These are phyloP conservation scores for Aureococcus anophagefferens DNA, from an alignment of 108 stramenopile species.

Conservation along the genomic window DNA sequence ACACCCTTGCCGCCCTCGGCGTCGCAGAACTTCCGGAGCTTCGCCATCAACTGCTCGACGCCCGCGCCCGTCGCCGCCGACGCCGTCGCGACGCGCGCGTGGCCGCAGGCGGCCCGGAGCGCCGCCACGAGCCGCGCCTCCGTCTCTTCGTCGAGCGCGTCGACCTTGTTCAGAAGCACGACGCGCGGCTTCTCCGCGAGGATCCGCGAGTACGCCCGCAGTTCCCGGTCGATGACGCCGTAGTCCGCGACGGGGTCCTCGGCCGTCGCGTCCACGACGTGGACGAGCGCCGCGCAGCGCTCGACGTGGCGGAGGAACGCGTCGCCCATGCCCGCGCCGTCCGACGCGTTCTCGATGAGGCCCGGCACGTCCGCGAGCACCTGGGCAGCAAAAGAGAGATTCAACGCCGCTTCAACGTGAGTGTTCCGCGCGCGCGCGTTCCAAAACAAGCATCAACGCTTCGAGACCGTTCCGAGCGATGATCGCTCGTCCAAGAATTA, in stretches of 20 bases:
- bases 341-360: slow-evolving; percentile 75
- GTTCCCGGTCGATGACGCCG: slow-evolving; percentile 77
- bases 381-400: no score
- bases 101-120: slow-evolving; percentile 63
- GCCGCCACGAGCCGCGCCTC: slow-evolving; percentile 55
- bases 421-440: no score
- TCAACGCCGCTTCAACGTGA: no score
- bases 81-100: slow-evolving; percentile 64
- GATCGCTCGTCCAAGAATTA: no score
- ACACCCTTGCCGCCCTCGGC: no score
- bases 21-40: slow-evolving; percentile 74
- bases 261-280: slow-evolving; percentile 85
- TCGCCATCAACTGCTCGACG: slow-evolving; percentile 78
- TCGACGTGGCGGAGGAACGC: slow-evolving; percentile 83
- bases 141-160: slow-evolving; percentile 67
- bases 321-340: slow-evolving; percentile 70
- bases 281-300: slow-evolving; percentile 78
- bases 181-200: slow-evolving; percentile 84
- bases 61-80: slow-evolving; percentile 73
- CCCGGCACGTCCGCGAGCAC: slow-evolving; percentile 91
- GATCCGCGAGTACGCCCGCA: slow-evolving; percentile 64
- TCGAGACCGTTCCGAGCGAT: no score
- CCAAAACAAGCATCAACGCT: no score
- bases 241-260: slow-evolving; percentile 85
- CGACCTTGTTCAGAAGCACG: slow-evolving; percentile 87